Evolutionary conservation across 768 basidiomycete species (phyloP), one percentile per base, ranked within the genome.

Genomic region (Rhizopogon vulgaris): DNA sequence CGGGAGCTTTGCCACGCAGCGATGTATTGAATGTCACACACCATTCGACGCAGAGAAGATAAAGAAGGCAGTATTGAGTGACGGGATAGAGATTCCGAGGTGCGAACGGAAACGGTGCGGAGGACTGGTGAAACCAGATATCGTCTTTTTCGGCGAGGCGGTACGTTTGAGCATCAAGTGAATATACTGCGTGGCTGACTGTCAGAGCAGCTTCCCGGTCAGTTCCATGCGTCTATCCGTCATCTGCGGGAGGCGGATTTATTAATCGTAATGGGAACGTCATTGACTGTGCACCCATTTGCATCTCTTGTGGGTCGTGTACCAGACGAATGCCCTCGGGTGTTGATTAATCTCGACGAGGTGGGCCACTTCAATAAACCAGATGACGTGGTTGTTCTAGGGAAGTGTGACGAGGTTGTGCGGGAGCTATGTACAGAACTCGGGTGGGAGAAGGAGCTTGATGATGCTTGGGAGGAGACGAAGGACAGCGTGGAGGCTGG

Each of bases 91-190:
- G 45, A 82, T 90, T 12, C 83, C 93, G 5, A 75, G 70, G 43
- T 97, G 95, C 63, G 62, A 73, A 32, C 45, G 4, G 18, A 46
- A 14, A 9, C 51, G 60, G 18, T 93, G 92, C 56, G 72, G 70
- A 1, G 91, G 90, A 0, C 73, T 90, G 37, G 84, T 94, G 14
- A 93, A 94, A 67, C 92, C 92, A n/a, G 89, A 95, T 61, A 95
- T 95, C 39, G 90, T 95, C 11, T 94, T 95, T 70, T 94, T 95
- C 60, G 92, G 94, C 22, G 88, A 92, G 69, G 63, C 76, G 36
- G 84, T 87, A 62, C 30, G 83, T 70, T 14, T 25, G n/a, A 41
- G 36, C 46, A 14, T 52, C 52, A 34, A 14, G 14, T 11, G 24
- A 14, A 12, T 9, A 54, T 28, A 42, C 24, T 46, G 8, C 17